Conservation (phyloP, 352 stramenopile species). For the Pythium dissotocum region DNA sequence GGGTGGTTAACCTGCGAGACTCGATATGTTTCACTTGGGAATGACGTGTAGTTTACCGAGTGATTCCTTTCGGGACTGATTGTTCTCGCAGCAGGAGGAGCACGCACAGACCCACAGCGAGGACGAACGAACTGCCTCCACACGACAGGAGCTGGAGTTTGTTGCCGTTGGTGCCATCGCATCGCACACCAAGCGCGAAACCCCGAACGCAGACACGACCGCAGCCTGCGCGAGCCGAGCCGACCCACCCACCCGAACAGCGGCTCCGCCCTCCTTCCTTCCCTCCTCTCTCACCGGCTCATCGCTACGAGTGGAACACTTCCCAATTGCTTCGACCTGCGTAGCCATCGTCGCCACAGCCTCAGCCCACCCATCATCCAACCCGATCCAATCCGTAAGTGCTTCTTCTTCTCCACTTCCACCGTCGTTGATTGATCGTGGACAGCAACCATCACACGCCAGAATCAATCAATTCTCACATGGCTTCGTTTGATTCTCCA, state of each 20-base stretch:
- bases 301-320: slow-evolving; percentile 2
- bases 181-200: neutral
- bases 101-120: neutral
- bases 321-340: slow-evolving; percentile 14
- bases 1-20: slow-evolving; percentile 17
- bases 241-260: neutral
- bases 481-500: slow-evolving; percentile 1
- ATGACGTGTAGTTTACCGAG: slow-evolving; percentile 14
- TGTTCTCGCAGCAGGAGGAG: neutral
- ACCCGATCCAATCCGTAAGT: neutral
- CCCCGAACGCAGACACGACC: neutral
- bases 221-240: neutral
- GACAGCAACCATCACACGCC: neutral
- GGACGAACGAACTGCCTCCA: slow-evolving; percentile 1
- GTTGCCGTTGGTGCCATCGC: neutral
- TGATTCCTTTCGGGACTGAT: neutral
- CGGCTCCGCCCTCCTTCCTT: neutral
- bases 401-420: neutral
- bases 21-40: slow-evolving; percentile 31
- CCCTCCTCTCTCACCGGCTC: neutral
- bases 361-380: neutral
- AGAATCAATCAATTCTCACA: neutral
- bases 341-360: neutral
- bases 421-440: neutral
- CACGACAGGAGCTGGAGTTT: neutral